Base-by-base conservation (phyloP, 257 asterid genomes). In the Solanum pinnatisectum region DNA sequence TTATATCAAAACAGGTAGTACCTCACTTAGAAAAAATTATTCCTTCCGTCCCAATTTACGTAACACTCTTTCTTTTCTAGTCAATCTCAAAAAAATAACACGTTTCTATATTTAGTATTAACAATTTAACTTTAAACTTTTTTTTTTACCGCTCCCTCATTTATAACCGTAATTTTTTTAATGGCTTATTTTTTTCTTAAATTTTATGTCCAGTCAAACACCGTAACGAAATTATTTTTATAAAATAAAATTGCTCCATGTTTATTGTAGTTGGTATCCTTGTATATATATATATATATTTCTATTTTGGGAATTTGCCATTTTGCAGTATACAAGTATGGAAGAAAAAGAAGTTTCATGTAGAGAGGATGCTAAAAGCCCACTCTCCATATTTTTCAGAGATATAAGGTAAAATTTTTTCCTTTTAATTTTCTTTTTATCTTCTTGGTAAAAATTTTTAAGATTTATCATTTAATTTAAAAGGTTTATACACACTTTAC, bases 311-410 rank as follows among this genome's bases (percentile, higher is more conserved):
- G n/a, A 15, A 44, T 44, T 79, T 79, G 67, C 67, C 39, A 79
- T 27, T 79, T 79, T 79, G 56, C 67, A 79, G 67, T 27, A 2
- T 42, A 40, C 63, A 78, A 86, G 84, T 5, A 92, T 91, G 95
- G 90, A 84, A 2, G 91, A 87, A 56, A 91, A 92, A 70, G 91
- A 81, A 49, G 90, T 23, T 71, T 22, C 73, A n/a, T 81, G 42
- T 87, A 67, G 88, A 5, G 90, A 87, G 40, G 71, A 36, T 88
- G 73, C 39, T 78, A 89, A 86, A 27, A 85, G 13, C 83, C 92
- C 91, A 25, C 56, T 88, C 70, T 91, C 52, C 90, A 39, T 93
- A 20, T 91, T 92, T 91, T 87, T 91, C 32, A 90, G 87, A 85
- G 93, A 88, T 87, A 77, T 88, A 46, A 91, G 94, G 95, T 93